Base-by-base conservation (phyloP, 2,329 filamentous ascomycete species). In the Epichloe uncinata region DNA sequence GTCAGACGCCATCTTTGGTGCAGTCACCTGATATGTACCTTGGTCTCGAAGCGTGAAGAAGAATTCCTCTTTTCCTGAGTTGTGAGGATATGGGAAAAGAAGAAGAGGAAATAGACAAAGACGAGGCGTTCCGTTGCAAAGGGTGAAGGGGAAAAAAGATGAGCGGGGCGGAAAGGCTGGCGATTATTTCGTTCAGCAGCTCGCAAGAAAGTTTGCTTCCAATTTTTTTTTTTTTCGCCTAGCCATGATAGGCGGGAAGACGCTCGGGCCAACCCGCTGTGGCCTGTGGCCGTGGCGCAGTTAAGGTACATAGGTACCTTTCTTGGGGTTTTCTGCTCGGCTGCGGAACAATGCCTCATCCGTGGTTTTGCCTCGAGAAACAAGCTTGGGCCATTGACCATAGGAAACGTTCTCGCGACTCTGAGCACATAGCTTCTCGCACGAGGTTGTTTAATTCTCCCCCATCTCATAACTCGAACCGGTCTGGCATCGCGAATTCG, bases 1-100 rank as follows among this genome's bases (percentile, higher is more conserved):
- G 74, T 97, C 91, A 55, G 88, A 94, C 52, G 87, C 81, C 86
- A 93, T 94, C 51, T 52, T 52, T 70, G 61, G 35, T 40, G 34
- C 44, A 44, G 37, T 42, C 16, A 18, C 33, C 35, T 4, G 35
- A 42, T 42, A 42, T 16, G 16, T 30, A 12, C 22, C 22, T 26
- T 42, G 6, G 12, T 12, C 20, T 42, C 18, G 40, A 42, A 42
- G 13, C 13, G 3, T 22, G 22, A 22, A 13, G 13, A 12, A 15
- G n/a, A 6, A 15, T 16, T 38, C 11, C 34, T 12, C 11, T 36
- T 36, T 15, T 11, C 34, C 11, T 11, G 5, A 6, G 13, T 15
- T 26, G 15, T 38, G 36, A 12, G 15, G 5, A 16, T 16, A n/a
- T 3, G 13, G 16, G 36, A 12, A 38, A 4, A 20, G 20, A 20